Conservation (phyloP, 176 grass and related monocot species). For the Rhynchospora breviuscula region DNA sequence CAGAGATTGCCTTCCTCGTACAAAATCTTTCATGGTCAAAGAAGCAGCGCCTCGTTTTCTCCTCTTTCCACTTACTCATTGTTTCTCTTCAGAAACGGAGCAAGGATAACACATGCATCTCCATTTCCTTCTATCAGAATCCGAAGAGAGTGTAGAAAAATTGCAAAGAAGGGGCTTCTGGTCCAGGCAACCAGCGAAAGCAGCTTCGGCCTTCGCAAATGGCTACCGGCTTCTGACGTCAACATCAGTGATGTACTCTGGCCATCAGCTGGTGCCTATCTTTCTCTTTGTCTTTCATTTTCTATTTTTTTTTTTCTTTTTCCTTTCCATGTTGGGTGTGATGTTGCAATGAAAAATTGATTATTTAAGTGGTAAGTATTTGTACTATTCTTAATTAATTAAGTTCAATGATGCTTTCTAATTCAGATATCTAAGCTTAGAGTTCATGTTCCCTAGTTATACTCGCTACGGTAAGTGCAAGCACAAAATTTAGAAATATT, state of each 20-base stretch:
- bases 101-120: neutral
- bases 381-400: neutral
- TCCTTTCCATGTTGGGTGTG: neutral
- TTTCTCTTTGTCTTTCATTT: neutral
- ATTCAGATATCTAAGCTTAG: no score
- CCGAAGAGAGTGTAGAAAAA: neutral
- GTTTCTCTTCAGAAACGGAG: neutral
- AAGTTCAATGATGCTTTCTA: no score
- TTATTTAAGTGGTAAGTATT: neutral
- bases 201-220: neutral
- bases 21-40: conserved; percentile 9
- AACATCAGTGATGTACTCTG: conserved; percentile 78
- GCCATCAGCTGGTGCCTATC: conserved; percentile 67
- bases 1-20: conserved; percentile 44
- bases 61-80: conserved; percentile 9
- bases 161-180: neutral
- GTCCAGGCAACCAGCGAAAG: conserved; percentile 18
- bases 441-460: no score
- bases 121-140: neutral
- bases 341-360: neutral
- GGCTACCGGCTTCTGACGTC: conserved; percentile 16
- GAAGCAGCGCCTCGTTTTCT: neutral
- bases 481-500: neutral
- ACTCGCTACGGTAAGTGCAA: neutral
- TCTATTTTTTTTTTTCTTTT: no score